Conservation (phyloP, 441 rosid genomes). For the Cnidoscolus chayamansa region DNA sequence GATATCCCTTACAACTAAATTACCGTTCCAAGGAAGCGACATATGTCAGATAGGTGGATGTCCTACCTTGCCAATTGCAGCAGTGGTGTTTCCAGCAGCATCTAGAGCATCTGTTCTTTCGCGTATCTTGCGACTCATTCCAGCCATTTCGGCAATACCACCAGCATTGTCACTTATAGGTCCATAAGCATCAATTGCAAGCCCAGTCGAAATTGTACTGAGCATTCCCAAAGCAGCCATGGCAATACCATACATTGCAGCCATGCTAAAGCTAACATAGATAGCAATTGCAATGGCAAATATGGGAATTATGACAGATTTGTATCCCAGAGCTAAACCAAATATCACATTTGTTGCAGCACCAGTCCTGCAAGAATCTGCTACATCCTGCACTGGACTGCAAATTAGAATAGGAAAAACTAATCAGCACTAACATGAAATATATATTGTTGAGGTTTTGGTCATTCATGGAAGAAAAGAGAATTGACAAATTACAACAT, state of each 20-base stretch:
- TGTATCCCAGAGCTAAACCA: conserved; percentile 64
- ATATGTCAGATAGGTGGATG: background rate
- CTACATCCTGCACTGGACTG: conserved; percentile 66
- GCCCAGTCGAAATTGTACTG: conserved; percentile 61
- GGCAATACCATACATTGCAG: conserved; percentile 65
- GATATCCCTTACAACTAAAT: background rate
- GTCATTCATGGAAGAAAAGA: background rate
- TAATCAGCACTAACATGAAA: background rate
- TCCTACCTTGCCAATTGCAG: conserved; percentile 69
- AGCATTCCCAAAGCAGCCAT: conserved; percentile 71
- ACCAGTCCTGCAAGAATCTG: conserved; percentile 65
- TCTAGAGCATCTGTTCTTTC: conserved; percentile 63
- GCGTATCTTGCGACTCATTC: conserved; percentile 59
- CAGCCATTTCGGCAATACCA: conserved; percentile 66
- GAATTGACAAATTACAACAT: background rate
- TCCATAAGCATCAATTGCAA: conserved; percentile 66
- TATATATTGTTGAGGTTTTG: too few species aligned
- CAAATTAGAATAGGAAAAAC: background rate
- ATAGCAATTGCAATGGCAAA: conserved; percentile 52
- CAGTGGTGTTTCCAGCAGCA: conserved; percentile 72
- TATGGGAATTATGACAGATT: conserved; percentile 63
- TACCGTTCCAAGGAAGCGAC: too few species aligned
- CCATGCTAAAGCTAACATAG: conserved; percentile 62
- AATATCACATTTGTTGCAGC: conserved; percentile 70
- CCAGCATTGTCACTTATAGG: conserved; percentile 76